Base-by-base conservation (phyloP, 768 basidiomycete species). In the Tricholomella constricta region DNA sequence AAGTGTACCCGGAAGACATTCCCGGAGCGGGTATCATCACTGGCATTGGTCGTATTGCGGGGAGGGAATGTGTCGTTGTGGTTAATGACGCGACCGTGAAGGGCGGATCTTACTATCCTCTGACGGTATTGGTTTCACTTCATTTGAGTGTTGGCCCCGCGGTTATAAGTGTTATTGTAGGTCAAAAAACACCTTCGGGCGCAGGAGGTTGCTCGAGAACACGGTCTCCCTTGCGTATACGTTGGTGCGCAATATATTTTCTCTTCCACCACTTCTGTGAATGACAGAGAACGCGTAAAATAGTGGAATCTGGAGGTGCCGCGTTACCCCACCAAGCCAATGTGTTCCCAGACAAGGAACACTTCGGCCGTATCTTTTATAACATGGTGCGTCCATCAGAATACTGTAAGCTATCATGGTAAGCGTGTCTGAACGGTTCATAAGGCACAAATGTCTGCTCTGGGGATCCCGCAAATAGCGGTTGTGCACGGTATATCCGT, bases 141-240 rank as follows among this genome's bases (percentile, higher is more conserved):
- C 10, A 11, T 6, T 4, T 25, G 4, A 26, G 27, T 15, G 3
- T 6, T 6, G 5, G 1, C 6, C 6, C 15, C 25, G 25, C 11
- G 8, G n/a, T n/a, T n/a, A 29, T 55, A 12, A 44, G 9, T 31
- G 35, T 9, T 2, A 52, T 47, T 56, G 26, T 51, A 88, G 82
- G 89, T 98, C 61, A 98, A 97, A 83, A 98, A 98, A 67, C 94
- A 98, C 61, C 71, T 98, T 22, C 83, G 94, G 17, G 95, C 94
- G 0, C 94, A 98, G 65, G 92, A 97, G 66, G 86, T 98, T 56
- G 94, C 94, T n/a, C 76, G 85, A 54, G 93, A 96, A 72, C 89
- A 96, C 65, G 80, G 85, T 4, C 71, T 97, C 27, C 94, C 94
- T 9, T 96, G 94, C 67, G 82, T 98, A 36, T 98, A 98, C 70